These are phyloP conservation scores for Iberis pinnata DNA, from an alignment of 345 rosid species.

Conservation along the genomic window DNA sequence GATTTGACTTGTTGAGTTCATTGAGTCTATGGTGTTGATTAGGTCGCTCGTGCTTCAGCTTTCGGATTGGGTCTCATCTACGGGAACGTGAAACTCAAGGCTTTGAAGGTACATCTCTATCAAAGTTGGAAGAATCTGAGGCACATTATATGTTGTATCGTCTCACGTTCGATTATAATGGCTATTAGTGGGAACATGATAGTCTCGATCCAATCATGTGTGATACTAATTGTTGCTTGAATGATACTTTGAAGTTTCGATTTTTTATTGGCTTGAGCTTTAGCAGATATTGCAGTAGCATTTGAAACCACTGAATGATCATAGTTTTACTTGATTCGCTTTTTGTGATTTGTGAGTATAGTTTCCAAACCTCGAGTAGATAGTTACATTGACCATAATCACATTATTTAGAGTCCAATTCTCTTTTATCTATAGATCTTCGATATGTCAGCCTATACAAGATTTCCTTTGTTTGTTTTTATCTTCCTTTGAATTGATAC, in stretches of 20 bases:
- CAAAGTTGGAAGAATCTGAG: too few species aligned
- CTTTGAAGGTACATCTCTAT: conserved; percentile 44
- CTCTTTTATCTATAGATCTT: background rate
- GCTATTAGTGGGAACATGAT: background rate
- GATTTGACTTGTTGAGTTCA: conserved; percentile 12
- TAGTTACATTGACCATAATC: too few species aligned
- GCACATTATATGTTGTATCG: conserved; percentile 1
- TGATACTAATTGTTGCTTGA: background rate
- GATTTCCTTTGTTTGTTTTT: background rate
- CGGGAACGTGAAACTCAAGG: conserved; percentile 80
- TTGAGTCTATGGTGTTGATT: conserved; percentile 4
- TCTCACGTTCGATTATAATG: background rate
- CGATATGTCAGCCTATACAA: background rate
- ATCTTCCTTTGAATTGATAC: background rate
- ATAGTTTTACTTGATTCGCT: background rate
- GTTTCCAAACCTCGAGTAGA: background rate
- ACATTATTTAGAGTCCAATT: background rate
- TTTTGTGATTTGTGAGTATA: background rate
- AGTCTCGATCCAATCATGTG: background rate
- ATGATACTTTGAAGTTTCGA: background rate
- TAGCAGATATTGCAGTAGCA: too few species aligned
- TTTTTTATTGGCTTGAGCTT: background rate
- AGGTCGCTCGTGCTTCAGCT: conserved; percentile 94
- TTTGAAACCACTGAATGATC: too few species aligned
- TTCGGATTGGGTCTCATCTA: conserved; percentile 63